Evolutionary conservation across 2,329 filamentous ascomycete genomes (phyloP).

Genomic region (Colletotrichum sp.): DNA sequence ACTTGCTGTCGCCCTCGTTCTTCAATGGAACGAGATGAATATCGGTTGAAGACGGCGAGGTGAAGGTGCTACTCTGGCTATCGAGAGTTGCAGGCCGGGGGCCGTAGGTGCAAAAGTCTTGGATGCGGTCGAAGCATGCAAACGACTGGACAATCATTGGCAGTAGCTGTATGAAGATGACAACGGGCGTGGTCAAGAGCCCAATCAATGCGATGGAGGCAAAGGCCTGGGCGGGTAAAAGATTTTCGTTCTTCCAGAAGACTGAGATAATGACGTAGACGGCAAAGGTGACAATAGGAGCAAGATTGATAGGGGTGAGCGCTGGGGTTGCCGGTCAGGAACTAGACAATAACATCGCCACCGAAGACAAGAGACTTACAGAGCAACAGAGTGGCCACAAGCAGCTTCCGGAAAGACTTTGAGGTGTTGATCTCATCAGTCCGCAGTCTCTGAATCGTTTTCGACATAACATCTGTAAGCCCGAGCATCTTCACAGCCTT

Average conservation of each 20-base stretch:
- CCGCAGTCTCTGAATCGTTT: constrained; percentile 30
- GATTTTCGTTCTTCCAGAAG: constrained; percentile 25
- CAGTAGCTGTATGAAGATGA: constrained; percentile 26
- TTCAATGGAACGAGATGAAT: not conserved
- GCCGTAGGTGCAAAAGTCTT: constrained; percentile 22
- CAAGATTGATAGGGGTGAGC: constrained; percentile 22
- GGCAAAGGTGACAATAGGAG: constrained; percentile 28
- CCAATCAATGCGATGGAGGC: constrained; percentile 24
- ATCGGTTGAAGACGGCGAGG: not conserved
- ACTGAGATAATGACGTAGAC: constrained; percentile 29
- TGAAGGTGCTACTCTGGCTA: not conserved
- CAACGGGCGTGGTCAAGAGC: constrained; percentile 24
- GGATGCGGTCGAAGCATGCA: constrained; percentile 26
- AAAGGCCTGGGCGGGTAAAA: constrained; percentile 26
- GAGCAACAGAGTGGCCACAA: constrained; percentile 24
- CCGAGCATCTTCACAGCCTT: constrained; percentile 51
- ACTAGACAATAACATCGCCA: too few species aligned
- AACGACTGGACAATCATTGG: constrained; percentile 22
- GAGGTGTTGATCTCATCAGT: constrained; percentile 33
- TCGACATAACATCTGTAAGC: constrained; percentile 26
- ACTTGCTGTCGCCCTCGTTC: not conserved
- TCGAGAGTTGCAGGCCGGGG: not conserved
- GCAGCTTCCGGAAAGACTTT: constrained; percentile 28
- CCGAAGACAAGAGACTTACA: constrained; percentile 16
- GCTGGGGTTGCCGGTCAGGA: constrained; percentile 7